Evolutionary conservation across 345 rosid species (phyloP), one percentile per base, ranked within the genome.

Genomic region (Erucastrum elatum): DNA sequence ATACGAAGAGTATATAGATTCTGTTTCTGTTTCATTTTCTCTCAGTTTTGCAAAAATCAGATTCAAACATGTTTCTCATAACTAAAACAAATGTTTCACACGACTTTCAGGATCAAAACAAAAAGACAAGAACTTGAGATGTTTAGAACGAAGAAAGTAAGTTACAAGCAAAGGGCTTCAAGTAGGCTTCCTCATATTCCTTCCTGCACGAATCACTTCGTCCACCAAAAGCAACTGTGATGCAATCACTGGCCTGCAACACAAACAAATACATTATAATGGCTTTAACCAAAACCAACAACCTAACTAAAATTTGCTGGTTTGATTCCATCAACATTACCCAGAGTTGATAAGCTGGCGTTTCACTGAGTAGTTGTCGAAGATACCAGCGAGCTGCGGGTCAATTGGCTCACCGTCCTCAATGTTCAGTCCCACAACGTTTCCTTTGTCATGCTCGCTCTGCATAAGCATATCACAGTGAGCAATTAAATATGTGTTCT

Each of bases 141-240:
- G 46, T 5, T 66, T 16, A 6, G 9, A 29, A 53, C 17, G 9
- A 17, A 56, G 61, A 72, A 77, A 8, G 9, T 11, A 37, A 37
- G 12, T 39, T 39, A 64, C 29, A 46, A 93, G 84, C 30, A 15
- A 25, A 72, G 13, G 56, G 11, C 63, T 55, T 75, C 68, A 80
- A 81, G 70, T 88, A 81, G 99, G 99, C 87, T 93, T 96, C 88
- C 98, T 85, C 99, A 95, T 95, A 75, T 95, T 95, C 44, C 98
- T 92, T 44, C 98, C 98, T 60, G 99, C 99, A 4, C 99, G 94
- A 33, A 95, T 95, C 69, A 95, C 99, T 84, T 95, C 99, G 77
- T 95, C 99, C 64, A 95, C 99, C 90, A 91, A 84, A 10, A 95
- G 93, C 82, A 95, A 82, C 79, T 95, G 99, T 1, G 99, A 93